Percentiles rank a stretch among this genome's conserved stretches.
Conservation (phyloP, 768 basidiomycete species). For the Boletus edulis region DNA sequence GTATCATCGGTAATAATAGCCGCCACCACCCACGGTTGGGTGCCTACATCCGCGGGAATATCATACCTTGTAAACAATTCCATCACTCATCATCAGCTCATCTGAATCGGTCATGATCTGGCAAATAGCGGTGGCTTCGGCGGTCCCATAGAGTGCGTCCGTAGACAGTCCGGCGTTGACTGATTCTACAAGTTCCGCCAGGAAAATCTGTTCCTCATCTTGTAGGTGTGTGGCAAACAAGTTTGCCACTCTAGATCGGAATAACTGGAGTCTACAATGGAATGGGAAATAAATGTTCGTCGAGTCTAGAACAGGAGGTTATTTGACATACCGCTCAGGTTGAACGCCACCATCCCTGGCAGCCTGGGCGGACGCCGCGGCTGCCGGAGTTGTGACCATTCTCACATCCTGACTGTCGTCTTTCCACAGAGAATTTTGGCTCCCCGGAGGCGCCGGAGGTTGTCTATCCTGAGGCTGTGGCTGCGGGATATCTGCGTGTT, state of each 20-base stretch:
- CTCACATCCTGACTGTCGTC: slow-evolving; percentile 64
- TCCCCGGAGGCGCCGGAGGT: slow-evolving; percentile 29
- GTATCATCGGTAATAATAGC: background rate
- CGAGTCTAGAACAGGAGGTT: slow-evolving; percentile 1
- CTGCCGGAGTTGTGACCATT: slow-evolving; percentile 51
- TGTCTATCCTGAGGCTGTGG: slow-evolving; percentile 22
- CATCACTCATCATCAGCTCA: slow-evolving; percentile 87
- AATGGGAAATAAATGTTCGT: background rate
- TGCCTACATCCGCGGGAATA: slow-evolving; percentile 1
- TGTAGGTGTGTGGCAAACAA: slow-evolving; percentile 66
- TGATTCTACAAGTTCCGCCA: slow-evolving; percentile 64
- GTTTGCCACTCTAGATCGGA: slow-evolving; percentile 74
- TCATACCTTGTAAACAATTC: slow-evolving; percentile 82
- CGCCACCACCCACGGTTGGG: background rate
- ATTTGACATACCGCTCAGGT: slow-evolving; percentile 57
- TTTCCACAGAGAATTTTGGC: slow-evolving; percentile 62
- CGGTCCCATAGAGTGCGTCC: slow-evolving; percentile 70
- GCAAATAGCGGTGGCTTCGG: slow-evolving; percentile 74
- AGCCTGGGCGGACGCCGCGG: slow-evolving; percentile 30
- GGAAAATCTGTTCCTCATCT: slow-evolving; percentile 74
- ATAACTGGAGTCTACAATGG: slow-evolving; percentile 62
- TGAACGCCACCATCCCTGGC: slow-evolving; percentile 43
- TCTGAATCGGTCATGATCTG: slow-evolving; percentile 66
- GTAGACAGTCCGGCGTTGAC: slow-evolving; percentile 76
- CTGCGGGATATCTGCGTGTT: slow-evolving; percentile 52